Evolutionary conservation across 768 basidiomycete species (phyloP).

Genomic region (Lactarius indigo): DNA sequence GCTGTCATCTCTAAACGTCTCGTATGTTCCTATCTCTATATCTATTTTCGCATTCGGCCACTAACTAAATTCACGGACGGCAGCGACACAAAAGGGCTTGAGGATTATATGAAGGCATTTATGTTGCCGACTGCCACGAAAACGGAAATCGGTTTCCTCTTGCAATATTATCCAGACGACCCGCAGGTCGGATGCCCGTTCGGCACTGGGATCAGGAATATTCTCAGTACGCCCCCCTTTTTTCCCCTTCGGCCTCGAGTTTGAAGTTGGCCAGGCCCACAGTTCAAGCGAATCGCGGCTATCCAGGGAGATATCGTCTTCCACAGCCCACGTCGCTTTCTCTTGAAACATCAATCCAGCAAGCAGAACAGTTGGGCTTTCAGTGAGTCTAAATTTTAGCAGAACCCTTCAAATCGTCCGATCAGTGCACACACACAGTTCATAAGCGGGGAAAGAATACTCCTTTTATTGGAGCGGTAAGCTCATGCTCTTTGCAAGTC

Average conservation of each 20-base stretch:
- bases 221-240: neutral
- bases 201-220: conserved; percentile 21
- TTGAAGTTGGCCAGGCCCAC: conserved; percentile 8
- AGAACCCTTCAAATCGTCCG: neutral
- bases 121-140: conserved; percentile 14
- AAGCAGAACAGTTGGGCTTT: conserved; percentile 18
- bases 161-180: conserved; percentile 28
- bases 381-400: neutral
- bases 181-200: conserved; percentile 27
- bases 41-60: neutral
- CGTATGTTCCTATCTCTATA: conserved; percentile 6
- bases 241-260: neutral
- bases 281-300: conserved; percentile 27
- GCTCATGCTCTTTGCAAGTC: neutral
- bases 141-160: conserved; percentile 2
- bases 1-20: conserved; percentile 16
- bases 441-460: conserved; percentile 8
- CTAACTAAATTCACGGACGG: neutral
- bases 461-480: conserved; percentile 17
- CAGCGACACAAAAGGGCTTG: conserved; percentile 6
- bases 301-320: conserved; percentile 23
- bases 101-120: conserved; percentile 2
- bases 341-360: conserved; percentile 11
- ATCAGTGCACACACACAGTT: neutral
- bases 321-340: conserved; percentile 15